Conservation (phyloP, 2,329 filamentous ascomycete genomes). For the Alternaria solani region DNA sequence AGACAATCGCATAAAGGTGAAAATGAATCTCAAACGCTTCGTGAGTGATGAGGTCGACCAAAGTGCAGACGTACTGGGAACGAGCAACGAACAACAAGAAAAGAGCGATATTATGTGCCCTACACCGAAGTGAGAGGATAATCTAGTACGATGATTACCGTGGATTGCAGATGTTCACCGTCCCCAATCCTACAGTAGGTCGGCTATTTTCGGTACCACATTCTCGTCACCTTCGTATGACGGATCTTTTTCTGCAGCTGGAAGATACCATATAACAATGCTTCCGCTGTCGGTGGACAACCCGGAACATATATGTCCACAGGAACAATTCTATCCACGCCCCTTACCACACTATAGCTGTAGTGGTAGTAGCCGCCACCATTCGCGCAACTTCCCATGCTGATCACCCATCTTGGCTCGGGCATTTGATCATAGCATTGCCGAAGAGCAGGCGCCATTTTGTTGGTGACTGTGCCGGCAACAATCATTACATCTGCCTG, state of each 20-base stretch:
- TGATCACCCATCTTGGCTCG: conserved; percentile 85
- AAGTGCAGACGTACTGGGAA: not conserved
- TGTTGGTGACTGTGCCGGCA: conserved; percentile 90
- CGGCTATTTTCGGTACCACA: conserved; percentile 64
- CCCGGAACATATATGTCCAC: conserved; percentile 84
- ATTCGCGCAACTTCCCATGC: conserved; percentile 86
- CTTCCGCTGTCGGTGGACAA: conserved; percentile 67
- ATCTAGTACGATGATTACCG: rapidly evolving
- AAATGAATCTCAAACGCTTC: not conserved
- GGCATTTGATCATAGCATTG: conserved; percentile 97
- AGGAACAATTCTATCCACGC: conserved; percentile 79
- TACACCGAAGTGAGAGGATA: not conserved
- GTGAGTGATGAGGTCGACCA: not conserved
- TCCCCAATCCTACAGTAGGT: not conserved
- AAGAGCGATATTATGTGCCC: not conserved
- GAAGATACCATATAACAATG: conserved; percentile 70
- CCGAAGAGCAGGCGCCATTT: conserved; percentile 90
- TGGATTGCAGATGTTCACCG: no score
- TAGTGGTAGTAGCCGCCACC: conserved; percentile 89
- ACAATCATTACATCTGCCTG: conserved; percentile 96
- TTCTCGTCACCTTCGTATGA: conserved; percentile 61
- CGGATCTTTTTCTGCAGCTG: conserved; percentile 82
- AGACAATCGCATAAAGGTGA: not conserved
- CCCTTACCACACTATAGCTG: conserved; percentile 79
- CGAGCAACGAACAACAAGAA: not conserved